These are phyloP conservation scores for Trichothecium roseum DNA, from an alignment of 2,329 filamentous ascomycete species.

Conservation along the genomic window DNA sequence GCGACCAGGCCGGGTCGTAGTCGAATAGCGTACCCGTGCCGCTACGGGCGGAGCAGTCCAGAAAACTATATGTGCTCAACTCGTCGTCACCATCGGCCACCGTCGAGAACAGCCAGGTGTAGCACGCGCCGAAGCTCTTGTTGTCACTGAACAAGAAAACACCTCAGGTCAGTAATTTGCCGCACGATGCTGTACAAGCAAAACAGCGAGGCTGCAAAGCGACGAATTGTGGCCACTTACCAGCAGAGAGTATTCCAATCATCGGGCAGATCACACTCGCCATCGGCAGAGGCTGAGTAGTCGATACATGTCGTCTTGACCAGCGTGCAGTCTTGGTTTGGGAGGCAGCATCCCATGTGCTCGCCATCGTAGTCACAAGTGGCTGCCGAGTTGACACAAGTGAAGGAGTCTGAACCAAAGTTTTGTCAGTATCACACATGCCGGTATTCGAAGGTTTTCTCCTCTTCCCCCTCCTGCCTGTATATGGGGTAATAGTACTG, in stretches of 20 bases:
- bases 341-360: constrained; percentile 21
- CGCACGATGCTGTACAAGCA: background rate
- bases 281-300: constrained; percentile 13
- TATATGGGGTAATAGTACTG: constrained; percentile 6
- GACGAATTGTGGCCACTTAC: constrained; percentile 16
- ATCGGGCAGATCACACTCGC: constrained; percentile 13
- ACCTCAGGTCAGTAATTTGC: background rate
- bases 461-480: background rate
- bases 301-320: constrained; percentile 22
- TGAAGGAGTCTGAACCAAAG: constrained; percentile 14
- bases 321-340: constrained; percentile 14
- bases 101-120: constrained; percentile 17
- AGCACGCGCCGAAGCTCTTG: constrained; percentile 12
- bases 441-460: background rate
- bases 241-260: constrained; percentile 25
- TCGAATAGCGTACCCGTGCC: constrained; percentile 17
- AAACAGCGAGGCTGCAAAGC: no score
- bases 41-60: constrained; percentile 14
- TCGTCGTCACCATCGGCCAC: constrained; percentile 7
- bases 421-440: background rate
- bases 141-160: constrained; percentile 6
- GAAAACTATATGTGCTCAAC: constrained; percentile 11
- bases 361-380: constrained; percentile 15
- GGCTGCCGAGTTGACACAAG: constrained; percentile 14
- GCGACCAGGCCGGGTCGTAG: constrained; percentile 16